Conservation (phyloP, 129 eudicot genomes). For the Smallanthus sonchifolius region DNA sequence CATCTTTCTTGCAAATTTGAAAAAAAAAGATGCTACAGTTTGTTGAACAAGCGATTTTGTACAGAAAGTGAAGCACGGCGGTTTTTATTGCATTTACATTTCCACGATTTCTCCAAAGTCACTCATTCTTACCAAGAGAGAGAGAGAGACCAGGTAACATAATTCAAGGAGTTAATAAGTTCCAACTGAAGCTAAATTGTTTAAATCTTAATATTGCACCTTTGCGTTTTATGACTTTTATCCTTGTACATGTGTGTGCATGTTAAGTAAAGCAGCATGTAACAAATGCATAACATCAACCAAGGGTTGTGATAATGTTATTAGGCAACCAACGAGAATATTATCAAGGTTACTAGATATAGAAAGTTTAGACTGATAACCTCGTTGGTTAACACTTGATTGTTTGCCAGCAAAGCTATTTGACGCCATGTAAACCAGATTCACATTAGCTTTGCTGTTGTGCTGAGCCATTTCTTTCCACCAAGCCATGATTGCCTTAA, state of each 20-base stretch:
- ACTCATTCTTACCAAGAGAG: not conserved
- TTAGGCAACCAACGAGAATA: not conserved
- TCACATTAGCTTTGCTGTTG: conserved; percentile 38
- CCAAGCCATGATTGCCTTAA: conserved; percentile 89
- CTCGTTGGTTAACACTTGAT: conserved; percentile 34
- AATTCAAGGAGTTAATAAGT: not conserved
- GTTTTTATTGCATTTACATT: not conserved
- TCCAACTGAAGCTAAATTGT: not conserved
- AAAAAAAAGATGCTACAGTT: not conserved
- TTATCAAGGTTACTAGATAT: not conserved
- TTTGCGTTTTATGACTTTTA: not conserved
- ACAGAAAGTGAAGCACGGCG: not conserved
- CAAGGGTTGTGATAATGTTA: not conserved
- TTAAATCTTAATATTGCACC: not conserved
- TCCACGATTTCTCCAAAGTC: not conserved
- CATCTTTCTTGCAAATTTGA: not conserved
- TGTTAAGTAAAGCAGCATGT: conserved; percentile 6
- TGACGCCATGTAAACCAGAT: conserved; percentile 22
- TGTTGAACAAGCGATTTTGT: not conserved
- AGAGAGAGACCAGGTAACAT: not conserved
- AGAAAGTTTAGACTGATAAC: conserved; percentile 17
- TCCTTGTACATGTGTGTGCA: not conserved
- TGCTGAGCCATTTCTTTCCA: conserved; percentile 95
- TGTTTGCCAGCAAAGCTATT: conserved; percentile 28
- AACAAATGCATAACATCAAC: not conserved